Evolutionary conservation across 805 yeast species (phyloP), one percentile per base, ranked within the genome.

Genomic region (Diddensiella caesifluorescens): DNA sequence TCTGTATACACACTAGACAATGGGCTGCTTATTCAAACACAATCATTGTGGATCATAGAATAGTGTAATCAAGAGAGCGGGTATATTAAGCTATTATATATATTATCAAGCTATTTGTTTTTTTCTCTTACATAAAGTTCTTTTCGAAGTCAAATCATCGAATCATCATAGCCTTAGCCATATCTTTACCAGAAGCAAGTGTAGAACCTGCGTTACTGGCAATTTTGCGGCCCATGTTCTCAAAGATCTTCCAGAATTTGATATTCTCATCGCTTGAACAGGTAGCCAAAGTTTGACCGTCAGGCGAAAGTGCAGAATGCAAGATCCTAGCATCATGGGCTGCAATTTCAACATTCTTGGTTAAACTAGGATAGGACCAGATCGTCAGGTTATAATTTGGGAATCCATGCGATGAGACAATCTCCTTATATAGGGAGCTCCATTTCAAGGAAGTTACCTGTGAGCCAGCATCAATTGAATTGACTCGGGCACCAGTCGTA

Each of bases 261-360:
- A 92, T 72, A 64, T 88, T 90, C 61, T 92, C 98, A 63, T 92
- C 97, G 9, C 95, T 94, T 2, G 97, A 94, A 35, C 89, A 88
- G 0, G 98, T 92, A 1, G 95, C 97, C 42, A 92, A 65, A 0
- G 94, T 85, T 39, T 85, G 76, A 12, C 83, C 85, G 63, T 92
- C 97, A 3, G 97, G 97, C 19, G 95, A 83, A 39, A 92, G 60
- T 35, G 87, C 79, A 21, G 95, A 83, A 47, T 77, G 77, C 40
- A 92, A 71, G 20, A 92, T 87, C 51, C 97, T 73, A 12, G 92
- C 77, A 49, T 87, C 96, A 59, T 92, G 98, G 1, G 97, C 96
- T 29, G 79, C 77, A 39, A 92, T 84, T 52, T 86, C 94, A 4
- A 95, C 96, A 2, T 90, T 88, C 61, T 85, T 84, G 52, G 83